Conservation (phyloP, 2,329 filamentous ascomycete species). For the Colletotrichum sp. region DNA sequence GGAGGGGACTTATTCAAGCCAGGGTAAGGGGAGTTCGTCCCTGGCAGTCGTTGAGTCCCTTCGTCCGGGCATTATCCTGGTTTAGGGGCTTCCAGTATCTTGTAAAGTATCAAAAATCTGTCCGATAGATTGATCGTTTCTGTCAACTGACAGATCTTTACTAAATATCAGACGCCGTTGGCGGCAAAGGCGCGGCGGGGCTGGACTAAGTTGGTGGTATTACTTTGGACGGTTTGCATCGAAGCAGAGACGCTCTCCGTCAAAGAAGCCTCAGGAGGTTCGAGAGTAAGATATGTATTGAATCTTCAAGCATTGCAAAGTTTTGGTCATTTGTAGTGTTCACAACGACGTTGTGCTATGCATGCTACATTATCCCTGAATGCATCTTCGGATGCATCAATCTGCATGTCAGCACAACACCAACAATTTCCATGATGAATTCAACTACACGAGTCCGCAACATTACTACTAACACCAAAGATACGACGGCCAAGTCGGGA, state of each 20-base stretch:
- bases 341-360: background rate
- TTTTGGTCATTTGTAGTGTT: background rate
- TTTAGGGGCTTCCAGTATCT: background rate
- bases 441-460: background rate
- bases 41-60: background rate
- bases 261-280: background rate
- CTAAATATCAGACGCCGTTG: background rate
- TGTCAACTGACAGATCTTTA: background rate
- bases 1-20: background rate
- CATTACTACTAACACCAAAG: background rate
- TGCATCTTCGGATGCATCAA: background rate
- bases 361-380: background rate
- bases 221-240: background rate
- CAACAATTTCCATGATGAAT: background rate
- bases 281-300: background rate
- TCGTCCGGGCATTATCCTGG: background rate
- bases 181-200: background rate
- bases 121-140: background rate
- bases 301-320: fast-evolving
- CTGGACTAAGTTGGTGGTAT: fast-evolving
- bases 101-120: background rate
- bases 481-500: background rate
- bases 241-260: background rate
- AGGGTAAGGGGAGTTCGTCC: background rate
- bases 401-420: background rate